Percentiles rank a stretch among this genome's conserved stretches.
Evolutionary conservation across 1,284 basidiomycete genomes (phyloP).

Genomic region (Mycosarcoma maydis): DNA sequence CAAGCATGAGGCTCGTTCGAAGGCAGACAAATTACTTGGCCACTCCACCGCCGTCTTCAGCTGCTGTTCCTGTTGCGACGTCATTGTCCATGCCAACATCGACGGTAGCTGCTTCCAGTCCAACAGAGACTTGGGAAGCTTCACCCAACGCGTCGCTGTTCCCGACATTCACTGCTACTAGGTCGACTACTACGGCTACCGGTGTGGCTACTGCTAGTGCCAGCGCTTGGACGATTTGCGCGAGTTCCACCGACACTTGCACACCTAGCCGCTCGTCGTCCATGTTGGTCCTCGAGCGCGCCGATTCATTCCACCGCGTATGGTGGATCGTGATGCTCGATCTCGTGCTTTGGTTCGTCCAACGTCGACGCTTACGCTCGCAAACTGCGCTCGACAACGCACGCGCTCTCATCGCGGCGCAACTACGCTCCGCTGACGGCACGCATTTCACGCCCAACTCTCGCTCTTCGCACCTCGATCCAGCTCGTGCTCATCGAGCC

Average conservation of each 20-base stretch:
- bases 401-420: too few relatives aligned
- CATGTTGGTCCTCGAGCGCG: background rate
- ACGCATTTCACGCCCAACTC: too few relatives aligned
- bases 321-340: conserved; percentile 39
- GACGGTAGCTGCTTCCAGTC: background rate
- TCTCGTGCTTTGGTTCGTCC: conserved; percentile 12
- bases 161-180: background rate
- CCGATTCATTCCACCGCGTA: conserved; percentile 12
- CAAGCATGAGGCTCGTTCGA: conserved; percentile 14
- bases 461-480: too few relatives aligned
- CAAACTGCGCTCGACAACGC: conserved; percentile 16
- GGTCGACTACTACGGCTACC: too few relatives aligned
- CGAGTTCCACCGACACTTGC: background rate
- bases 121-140: background rate
- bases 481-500: too few relatives aligned
- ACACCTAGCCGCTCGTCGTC: too few relatives aligned
- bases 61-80: background rate
- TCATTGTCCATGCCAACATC: background rate
- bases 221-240: background rate
- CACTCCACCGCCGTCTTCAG: background rate
- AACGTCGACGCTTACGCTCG: conserved; percentile 20
- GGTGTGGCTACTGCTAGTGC: too few relatives aligned
- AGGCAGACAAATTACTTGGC: conserved; percentile 21
- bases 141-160: conserved; percentile 8
- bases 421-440: too few relatives aligned